Conservation (phyloP, 257 asterid species). For the Solanum medicagineum region DNA sequence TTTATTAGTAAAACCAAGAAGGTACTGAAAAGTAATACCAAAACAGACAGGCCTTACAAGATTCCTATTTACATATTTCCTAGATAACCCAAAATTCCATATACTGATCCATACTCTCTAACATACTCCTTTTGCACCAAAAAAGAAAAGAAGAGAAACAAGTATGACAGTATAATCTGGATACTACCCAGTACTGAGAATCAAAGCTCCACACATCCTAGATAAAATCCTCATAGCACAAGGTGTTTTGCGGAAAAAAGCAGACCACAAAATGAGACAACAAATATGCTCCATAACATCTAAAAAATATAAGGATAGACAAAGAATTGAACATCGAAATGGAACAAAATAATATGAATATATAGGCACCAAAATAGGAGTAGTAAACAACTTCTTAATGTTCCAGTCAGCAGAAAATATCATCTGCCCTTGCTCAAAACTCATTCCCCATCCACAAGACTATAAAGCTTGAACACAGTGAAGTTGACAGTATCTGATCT, state of each 20-base stretch:
- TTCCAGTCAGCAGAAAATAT: background rate
- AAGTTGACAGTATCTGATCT: background rate
- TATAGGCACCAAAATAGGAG: background rate
- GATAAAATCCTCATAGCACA: background rate
- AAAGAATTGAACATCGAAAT: background rate
- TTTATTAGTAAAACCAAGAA: background rate
- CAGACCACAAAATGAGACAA: background rate
- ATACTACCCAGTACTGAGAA: background rate
- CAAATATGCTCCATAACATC: background rate
- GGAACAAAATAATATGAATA: background rate
- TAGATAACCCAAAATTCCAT: background rate
- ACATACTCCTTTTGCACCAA: background rate
- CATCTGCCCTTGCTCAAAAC: background rate
- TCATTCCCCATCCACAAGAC: background rate
- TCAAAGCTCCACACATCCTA: background rate
- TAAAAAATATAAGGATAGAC: background rate
- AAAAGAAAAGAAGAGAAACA: background rate
- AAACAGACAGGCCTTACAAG: background rate
- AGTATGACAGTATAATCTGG: background rate
- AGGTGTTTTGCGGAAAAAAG: background rate
- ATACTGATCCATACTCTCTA: background rate
- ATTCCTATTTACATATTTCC: background rate
- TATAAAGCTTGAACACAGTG: background rate
- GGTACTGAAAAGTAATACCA: background rate
- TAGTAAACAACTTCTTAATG: background rate